phyloP scores from a whole-genome alignment of 805 yeast species.

The Geotrichum ghanense region DNA sequence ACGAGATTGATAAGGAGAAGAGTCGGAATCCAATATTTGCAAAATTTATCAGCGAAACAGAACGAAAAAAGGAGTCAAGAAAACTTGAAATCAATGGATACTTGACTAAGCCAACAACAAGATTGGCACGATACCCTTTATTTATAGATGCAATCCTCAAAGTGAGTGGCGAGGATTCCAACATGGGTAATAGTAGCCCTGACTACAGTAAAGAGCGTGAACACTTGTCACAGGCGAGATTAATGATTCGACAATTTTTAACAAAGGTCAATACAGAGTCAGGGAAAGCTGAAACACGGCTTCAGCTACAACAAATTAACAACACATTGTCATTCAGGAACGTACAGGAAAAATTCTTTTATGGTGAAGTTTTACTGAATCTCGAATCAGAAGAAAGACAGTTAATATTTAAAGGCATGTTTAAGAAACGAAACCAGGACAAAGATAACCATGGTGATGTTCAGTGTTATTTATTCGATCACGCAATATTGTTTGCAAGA shows the following conservation, averaged over 20 bases:
- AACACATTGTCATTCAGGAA: conserved; percentile 72
- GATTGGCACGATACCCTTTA: conserved; percentile 90
- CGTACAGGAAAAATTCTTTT: conserved; percentile 68
- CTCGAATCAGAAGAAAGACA: conserved; percentile 71
- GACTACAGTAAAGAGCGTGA: conserved; percentile 48
- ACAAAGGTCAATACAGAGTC: conserved; percentile 73
- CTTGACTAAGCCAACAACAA: conserved; percentile 86
- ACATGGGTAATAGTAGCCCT: conserved; percentile 15
- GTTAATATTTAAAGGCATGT: conserved; percentile 66
- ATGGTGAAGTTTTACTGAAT: conserved; percentile 34
- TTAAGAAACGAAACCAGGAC: conserved; percentile 65
- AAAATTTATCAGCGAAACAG: conserved; percentile 86
- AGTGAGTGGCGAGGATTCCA: conserved; percentile 59
- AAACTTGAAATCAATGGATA: conserved; percentile 88
- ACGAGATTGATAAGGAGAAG: conserved; percentile 89
- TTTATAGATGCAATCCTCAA: conserved; percentile 74
- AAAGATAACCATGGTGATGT: conserved; percentile 66
- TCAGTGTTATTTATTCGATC: conserved; percentile 80
- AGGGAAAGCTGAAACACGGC: conserved; percentile 89
- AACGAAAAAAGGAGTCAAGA: conserved; percentile 71
- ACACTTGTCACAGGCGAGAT: conserved; percentile 60
- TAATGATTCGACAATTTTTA: conserved; percentile 62
- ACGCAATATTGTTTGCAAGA: conserved; percentile 73
- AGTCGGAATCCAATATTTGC: conserved; percentile 83
- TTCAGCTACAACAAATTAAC: conserved; percentile 74